These are phyloP conservation scores for Arbutus unedo DNA, from an alignment of 148 eudicot species.

Conservation along the genomic window DNA sequence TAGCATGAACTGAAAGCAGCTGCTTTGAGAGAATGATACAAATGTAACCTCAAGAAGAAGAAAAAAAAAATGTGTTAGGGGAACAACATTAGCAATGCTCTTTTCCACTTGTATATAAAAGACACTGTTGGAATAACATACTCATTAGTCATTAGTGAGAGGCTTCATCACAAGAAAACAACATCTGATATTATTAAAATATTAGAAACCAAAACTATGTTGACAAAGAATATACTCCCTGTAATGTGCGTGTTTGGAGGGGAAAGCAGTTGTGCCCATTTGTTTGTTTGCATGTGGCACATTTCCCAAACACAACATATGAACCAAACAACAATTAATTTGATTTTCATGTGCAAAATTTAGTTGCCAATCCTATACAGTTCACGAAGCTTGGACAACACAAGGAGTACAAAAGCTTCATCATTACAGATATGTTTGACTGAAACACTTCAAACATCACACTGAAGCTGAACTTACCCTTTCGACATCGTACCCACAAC, in stretches of 20 bases:
- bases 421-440: neutral
- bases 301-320: neutral
- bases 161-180: neutral
- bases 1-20: neutral
- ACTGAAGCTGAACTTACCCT: conserved; percentile 35
- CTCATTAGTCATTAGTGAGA: neutral
- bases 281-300: neutral
- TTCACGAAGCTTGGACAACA: conserved; percentile 3
- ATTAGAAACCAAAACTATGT: neutral
- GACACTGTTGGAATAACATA: neutral
- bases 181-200: neutral
- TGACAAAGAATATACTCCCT: neutral
- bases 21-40: neutral
- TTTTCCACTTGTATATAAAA: conserved; percentile 1
- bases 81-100: neutral
- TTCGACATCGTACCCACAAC: conserved; percentile 61
- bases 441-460: conserved; percentile 7
- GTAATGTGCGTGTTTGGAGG: neutral
- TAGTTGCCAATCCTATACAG: neutral
- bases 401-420: neutral
- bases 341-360: neutral
- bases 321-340: neutral
- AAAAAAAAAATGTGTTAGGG: neutral
- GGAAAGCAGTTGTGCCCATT: neutral
- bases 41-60: neutral